Evolutionary conservation across 2,329 filamentous ascomycete species (phyloP).

Genomic region (Basipetospora chlamydospora): DNA sequence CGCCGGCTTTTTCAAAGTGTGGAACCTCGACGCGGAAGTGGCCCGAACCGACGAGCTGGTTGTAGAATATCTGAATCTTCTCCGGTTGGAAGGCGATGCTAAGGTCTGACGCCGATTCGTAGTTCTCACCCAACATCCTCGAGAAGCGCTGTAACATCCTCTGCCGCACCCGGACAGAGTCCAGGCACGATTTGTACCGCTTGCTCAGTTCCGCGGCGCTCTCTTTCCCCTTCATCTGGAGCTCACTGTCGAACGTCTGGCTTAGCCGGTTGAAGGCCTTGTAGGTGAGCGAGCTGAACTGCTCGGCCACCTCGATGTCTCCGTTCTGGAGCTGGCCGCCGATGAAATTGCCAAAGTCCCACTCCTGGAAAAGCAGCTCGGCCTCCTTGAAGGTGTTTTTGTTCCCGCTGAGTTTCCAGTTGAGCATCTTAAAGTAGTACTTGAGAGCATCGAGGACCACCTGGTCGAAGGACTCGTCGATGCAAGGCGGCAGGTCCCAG

Average conservation of each 20-base stretch:
- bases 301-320: conserved; percentile 92
- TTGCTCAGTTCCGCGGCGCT: conserved; percentile 83
- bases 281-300: conserved; percentile 86
- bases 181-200: conserved; percentile 86
- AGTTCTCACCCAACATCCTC: conserved; percentile 76
- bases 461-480: conserved; percentile 89
- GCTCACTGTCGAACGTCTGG: conserved; percentile 79
- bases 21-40: conserved; percentile 76
- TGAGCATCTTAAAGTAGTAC: conserved; percentile 97
- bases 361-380: conserved; percentile 92
- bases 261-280: conserved; percentile 83
- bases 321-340: conserved; percentile 83
- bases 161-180: conserved; percentile 91
- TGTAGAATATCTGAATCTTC: conserved; percentile 61
- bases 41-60: conserved; percentile 64
- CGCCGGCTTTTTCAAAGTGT: conserved; percentile 55
- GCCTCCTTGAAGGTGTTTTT: conserved; percentile 99
- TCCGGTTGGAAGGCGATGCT: conserved; percentile 61
- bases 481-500: conserved; percentile 91
- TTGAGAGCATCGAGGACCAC: conserved; percentile 86
- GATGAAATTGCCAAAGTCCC: conserved; percentile 92
- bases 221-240: conserved; percentile 73
- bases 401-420: conserved; percentile 94
- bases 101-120: conserved; percentile 94
- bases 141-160: conserved; percentile 94